Evolutionary conservation across 2,329 filamentous ascomycete genomes (phyloP).

Genomic region (Fusarium heterosporum): DNA sequence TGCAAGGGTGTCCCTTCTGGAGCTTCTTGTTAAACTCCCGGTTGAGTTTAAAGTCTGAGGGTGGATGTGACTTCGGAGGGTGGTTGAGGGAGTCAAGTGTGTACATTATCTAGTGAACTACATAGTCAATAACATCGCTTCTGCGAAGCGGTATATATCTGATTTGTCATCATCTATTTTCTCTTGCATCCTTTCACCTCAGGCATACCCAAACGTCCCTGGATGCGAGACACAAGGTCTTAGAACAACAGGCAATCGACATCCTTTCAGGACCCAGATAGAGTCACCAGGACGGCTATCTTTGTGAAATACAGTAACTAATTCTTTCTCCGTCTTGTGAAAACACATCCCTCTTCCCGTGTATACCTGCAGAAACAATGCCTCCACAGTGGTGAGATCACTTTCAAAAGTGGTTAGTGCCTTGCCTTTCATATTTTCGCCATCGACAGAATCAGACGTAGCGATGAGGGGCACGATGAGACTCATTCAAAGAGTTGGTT

Average conservation of each 20-base stretch:
- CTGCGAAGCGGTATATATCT: too few species aligned
- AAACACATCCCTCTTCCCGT: background rate
- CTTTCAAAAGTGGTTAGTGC: rapidly evolving
- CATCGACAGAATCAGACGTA: rapidly evolving
- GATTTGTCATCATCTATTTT: too few species aligned
- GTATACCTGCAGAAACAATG: rapidly evolving
- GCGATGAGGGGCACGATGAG: rapidly evolving
- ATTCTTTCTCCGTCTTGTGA: background rate
- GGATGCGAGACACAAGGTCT: background rate
- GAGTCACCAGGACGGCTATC: background rate
- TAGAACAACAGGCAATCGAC: background rate
- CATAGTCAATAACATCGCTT: too few species aligned
- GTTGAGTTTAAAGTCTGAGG: rapidly evolving
- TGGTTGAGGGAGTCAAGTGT: too few species aligned
- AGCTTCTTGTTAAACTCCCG: conserved; percentile 37
- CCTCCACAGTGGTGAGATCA: rapidly evolving
- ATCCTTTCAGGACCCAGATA: background rate
- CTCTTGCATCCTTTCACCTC: background rate
- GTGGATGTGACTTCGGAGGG: background rate
- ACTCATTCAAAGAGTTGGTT: rapidly evolving
- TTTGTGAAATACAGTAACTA: background rate
- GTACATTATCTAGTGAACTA: too few species aligned
- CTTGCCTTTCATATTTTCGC: rapidly evolving
- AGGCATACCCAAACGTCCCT: background rate
- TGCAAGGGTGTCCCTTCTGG: conserved; percentile 47